Percentiles rank a stretch among this genome's conserved stretches.
Evolutionary conservation across 108 stramenopile genomes (phyloP).

Genomic region (Conticribra guillardii): DNA sequence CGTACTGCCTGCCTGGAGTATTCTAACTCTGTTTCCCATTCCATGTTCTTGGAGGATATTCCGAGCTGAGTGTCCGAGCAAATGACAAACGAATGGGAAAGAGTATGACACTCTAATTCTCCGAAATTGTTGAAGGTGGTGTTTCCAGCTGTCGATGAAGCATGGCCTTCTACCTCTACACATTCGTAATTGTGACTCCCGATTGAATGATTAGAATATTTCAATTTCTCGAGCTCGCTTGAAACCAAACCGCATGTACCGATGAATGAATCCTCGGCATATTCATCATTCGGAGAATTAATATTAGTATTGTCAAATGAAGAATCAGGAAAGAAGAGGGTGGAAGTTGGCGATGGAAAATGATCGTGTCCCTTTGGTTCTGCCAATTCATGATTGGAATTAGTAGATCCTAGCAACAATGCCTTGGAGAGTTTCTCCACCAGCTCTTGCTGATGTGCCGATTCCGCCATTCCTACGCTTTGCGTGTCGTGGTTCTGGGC

Average conservation of each 20-base stretch:
- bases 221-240: too few relatives aligned
- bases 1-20: conserved; percentile 57
- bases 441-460: background rate
- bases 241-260: too few relatives aligned
- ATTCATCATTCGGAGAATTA: too few relatives aligned
- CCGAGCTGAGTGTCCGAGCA: conserved; percentile 75
- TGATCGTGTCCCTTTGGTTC: background rate
- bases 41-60: conserved; percentile 49
- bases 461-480: background rate
- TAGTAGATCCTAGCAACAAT: background rate
- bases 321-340: background rate
- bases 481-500: too few relatives aligned
- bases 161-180: background rate
- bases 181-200: background rate
- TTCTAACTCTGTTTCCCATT: conserved; percentile 69
- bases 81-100: conserved; percentile 58
- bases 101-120: conserved; percentile 14
- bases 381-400: background rate
- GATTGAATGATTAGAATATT: background rate
- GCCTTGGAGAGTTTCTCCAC: background rate
- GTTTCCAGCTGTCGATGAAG: background rate
- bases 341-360: background rate
- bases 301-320: background rate
- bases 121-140: background rate
- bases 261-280: too few relatives aligned